phyloP scores from a whole-genome alignment of 2,329 filamentous ascomycete species.

The Fusarium floridanum region DNA sequence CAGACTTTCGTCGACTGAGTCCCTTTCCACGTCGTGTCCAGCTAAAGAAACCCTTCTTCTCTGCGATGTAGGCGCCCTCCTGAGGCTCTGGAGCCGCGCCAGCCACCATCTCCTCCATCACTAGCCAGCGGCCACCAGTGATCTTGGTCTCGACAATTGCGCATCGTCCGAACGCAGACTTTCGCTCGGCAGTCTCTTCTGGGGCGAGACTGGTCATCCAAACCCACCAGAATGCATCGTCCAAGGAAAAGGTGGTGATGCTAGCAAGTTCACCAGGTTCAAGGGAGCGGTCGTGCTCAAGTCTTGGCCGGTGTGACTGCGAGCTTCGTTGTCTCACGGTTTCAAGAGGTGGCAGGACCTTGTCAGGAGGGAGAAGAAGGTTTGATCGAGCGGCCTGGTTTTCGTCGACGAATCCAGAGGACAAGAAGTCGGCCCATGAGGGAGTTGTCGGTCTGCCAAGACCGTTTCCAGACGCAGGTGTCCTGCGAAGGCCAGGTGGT shows the following conservation, averaged over 20 bases:
- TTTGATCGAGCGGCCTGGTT: conserved; percentile 70
- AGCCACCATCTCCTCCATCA: conserved; percentile 96
- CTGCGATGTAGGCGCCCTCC: conserved; percentile 88
- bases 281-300: conserved; percentile 76
- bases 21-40: conserved; percentile 79
- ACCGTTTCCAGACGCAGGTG: conserved; percentile 76
- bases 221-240: conserved; percentile 99
- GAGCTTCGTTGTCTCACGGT: conserved; percentile 83
- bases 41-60: conserved; percentile 95
- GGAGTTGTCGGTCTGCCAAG: conserved; percentile 90
- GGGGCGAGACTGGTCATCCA: conserved; percentile 97
- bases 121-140: conserved; percentile 84
- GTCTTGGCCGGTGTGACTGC: conserved; percentile 81
- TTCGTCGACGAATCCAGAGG: conserved; percentile 89
- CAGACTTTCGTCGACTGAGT: conserved; percentile 77
- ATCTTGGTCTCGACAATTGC: conserved; percentile 92
- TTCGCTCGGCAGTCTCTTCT: conserved; percentile 87
- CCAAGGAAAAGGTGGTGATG: conserved; percentile 86
- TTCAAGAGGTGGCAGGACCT: conserved; percentile 88
- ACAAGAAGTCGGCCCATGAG: conserved; percentile 98
- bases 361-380: conserved; percentile 89
- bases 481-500: conserved; percentile 68
- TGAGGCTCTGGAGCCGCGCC: conserved; percentile 89
- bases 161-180: conserved; percentile 93
- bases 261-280: conserved; percentile 96